Evolutionary conservation across 1,284 basidiomycete species (phyloP).

Genomic region (Marasmius tenuissimus): DNA sequence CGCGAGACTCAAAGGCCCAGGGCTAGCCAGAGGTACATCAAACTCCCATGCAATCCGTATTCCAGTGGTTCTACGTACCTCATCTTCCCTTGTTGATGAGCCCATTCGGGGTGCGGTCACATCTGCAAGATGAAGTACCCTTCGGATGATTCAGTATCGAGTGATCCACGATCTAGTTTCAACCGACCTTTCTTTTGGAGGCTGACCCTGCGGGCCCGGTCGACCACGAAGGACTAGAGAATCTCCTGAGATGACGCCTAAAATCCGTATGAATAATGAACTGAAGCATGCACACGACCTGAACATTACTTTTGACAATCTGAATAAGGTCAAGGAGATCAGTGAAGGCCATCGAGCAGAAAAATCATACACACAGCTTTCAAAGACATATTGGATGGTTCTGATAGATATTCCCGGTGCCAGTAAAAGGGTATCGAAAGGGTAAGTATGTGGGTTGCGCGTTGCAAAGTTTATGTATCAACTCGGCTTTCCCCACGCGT

Average conservation of each 20-base stretch:
- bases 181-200: conserved; percentile 82
- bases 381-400: conserved; percentile 50
- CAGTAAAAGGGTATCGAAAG: not conserved
- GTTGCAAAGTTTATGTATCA: not conserved
- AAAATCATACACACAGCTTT: conserved; percentile 57
- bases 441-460: not conserved
- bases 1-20: conserved; percentile 91
- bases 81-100: conserved; percentile 80
- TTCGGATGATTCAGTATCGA: conserved; percentile 31
- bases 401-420: not conserved
- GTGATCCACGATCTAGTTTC: conserved; percentile 2
- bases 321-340: conserved; percentile 24
- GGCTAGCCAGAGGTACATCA: conserved; percentile 45
- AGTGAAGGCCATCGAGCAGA: not conserved
- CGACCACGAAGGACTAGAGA: conserved; percentile 81
- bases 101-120: conserved; percentile 81
- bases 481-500: not conserved
- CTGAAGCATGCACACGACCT: conserved; percentile 1
- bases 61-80: conserved; percentile 50
- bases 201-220: conserved; percentile 77
- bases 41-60: not conserved
- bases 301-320: conserved; percentile 68
- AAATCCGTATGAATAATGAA: conserved; percentile 19
- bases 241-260: conserved; percentile 88
- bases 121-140: conserved; percentile 86